These are phyloP conservation scores for Cocos nucifera DNA, from an alignment of 176 grass and related monocot species.

Conservation along the genomic window DNA sequence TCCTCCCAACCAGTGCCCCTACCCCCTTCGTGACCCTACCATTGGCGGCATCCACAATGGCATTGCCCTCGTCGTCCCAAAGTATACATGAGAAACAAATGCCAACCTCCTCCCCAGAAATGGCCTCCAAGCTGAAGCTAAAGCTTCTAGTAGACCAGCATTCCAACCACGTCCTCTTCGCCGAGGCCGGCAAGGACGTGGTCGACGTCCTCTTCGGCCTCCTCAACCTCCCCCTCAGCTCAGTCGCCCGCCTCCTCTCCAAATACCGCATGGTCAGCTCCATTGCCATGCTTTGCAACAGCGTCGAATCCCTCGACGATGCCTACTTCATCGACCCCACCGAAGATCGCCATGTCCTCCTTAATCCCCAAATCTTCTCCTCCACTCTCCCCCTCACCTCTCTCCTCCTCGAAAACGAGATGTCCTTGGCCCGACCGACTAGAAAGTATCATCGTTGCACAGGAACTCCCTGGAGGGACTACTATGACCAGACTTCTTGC, in stretches of 20 bases:
- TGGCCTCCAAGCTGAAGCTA: conserved; percentile 28
- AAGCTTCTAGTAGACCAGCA: conserved; percentile 59
- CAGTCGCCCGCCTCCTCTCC: conserved; percentile 32
- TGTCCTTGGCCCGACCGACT: background rate
- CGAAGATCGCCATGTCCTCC: conserved; percentile 24
- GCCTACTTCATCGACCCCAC: conserved; percentile 23
- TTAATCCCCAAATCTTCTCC: conserved; percentile 26
- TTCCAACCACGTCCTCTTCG: conserved; percentile 47
- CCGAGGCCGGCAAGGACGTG: conserved; percentile 51
- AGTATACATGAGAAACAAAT: too few relatives aligned
- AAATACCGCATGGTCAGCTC: conserved; percentile 3
- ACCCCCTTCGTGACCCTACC: too few relatives aligned
- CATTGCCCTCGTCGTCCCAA: background rate
- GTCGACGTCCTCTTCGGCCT: conserved; percentile 73
- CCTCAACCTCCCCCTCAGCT: conserved; percentile 44
- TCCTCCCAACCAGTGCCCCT: too few relatives aligned
- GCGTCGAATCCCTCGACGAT: conserved; percentile 29
- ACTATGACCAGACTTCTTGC: background rate
- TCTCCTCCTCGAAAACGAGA: too few relatives aligned
- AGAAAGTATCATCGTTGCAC: too few relatives aligned
- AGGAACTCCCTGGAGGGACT: background rate
- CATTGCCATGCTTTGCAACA: conserved; percentile 27
- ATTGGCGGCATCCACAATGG: too few relatives aligned
- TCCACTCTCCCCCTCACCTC: conserved; percentile 3
- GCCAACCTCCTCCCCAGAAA: too few relatives aligned